A percentile compares a stretch with the other conserved stretches of the same genome.
These are phyloP conservation scores for Fallopia convolvulus DNA, from an alignment of 148 eudicot genomes.

Conservation along the genomic window DNA sequence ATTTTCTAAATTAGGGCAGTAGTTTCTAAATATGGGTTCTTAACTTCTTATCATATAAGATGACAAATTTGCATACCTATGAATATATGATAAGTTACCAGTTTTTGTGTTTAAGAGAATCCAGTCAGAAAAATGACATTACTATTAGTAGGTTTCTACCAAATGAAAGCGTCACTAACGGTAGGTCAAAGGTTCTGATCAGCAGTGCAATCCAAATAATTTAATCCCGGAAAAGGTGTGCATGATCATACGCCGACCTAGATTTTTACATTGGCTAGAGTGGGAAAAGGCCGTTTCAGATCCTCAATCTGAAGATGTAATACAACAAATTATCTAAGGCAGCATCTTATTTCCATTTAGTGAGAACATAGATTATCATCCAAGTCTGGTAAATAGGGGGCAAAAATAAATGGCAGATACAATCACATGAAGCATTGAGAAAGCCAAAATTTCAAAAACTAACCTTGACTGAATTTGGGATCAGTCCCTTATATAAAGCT, in stretches of 20 bases:
- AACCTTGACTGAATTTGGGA: slow-evolving; percentile 94
- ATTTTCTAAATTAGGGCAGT: no score
- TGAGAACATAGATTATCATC: not conserved
- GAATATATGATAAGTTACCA: no score
- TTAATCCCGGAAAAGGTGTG: not conserved
- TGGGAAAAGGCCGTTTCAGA: not conserved
- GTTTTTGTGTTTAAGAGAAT: not conserved
- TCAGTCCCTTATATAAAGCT: slow-evolving; percentile 88
- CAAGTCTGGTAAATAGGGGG: not conserved
- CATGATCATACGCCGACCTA: not conserved
- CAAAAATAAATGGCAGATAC: not conserved
- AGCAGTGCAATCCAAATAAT: not conserved
- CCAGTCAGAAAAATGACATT: not conserved
- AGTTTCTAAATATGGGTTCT: no score
- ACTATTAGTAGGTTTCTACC: not conserved
- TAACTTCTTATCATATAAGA: no score
- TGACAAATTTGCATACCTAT: no score
- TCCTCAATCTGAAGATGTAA: not conserved
- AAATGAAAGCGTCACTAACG: no score
- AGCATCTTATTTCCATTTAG: not conserved
- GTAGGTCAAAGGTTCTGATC: not conserved
- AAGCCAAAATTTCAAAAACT: slow-evolving; percentile 13
- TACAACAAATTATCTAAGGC: not conserved
- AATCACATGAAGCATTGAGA: not conserved
- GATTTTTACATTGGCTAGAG: not conserved